Percentiles rank a stretch among this genome's conserved stretches.
These are phyloP conservation scores for Fusarium sp. DNA, from an alignment of 2,329 filamentous ascomycete genomes.

Conservation along the genomic window DNA sequence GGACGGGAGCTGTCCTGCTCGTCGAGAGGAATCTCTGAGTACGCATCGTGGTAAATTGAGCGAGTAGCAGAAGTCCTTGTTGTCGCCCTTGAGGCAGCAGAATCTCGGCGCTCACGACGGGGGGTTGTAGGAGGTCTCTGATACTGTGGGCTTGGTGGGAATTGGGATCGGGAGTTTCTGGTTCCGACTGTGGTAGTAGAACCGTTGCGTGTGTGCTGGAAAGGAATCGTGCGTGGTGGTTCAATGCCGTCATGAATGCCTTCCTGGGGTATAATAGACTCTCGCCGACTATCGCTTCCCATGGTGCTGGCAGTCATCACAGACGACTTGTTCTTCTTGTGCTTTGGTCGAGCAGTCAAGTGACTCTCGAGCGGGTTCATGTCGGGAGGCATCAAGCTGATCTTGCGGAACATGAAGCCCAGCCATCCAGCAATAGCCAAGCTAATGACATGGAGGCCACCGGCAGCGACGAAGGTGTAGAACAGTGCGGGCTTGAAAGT, in stretches of 20 bases:
- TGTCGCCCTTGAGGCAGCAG: conserved; percentile 58
- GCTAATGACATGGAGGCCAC: conserved; percentile 77
- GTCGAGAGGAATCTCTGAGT: conserved; percentile 62
- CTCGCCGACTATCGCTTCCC: conserved; percentile 66
- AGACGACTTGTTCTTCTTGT: conserved; percentile 80
- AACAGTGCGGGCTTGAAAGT: conserved; percentile 76
- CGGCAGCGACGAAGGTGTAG: conserved; percentile 73
- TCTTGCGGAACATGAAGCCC: conserved; percentile 82
- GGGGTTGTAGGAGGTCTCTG: conserved; percentile 61
- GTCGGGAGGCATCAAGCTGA: conserved; percentile 85
- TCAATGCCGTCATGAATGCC: conserved; percentile 60
- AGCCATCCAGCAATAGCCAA: conserved; percentile 80
- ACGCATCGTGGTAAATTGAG: conserved; percentile 58
- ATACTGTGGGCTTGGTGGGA: conserved; percentile 66
- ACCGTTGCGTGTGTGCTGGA: conserved; percentile 79
- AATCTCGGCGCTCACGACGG: conserved; percentile 60
- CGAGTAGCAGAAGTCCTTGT: conserved; percentile 61
- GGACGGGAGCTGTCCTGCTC: conserved; percentile 52
- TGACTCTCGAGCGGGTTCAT: conserved; percentile 95
- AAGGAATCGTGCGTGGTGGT: conserved; percentile 74
- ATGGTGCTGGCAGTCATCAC: conserved; percentile 60
- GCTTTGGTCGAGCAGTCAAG: conserved; percentile 76
- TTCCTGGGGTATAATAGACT: conserved; percentile 60
- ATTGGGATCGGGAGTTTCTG: conserved; percentile 66
- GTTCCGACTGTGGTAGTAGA: conserved; percentile 70